Evolutionary conservation across 768 basidiomycete species (phyloP), one percentile per base, ranked within the genome.

Genomic region (Leccinum incarnatum): DNA sequence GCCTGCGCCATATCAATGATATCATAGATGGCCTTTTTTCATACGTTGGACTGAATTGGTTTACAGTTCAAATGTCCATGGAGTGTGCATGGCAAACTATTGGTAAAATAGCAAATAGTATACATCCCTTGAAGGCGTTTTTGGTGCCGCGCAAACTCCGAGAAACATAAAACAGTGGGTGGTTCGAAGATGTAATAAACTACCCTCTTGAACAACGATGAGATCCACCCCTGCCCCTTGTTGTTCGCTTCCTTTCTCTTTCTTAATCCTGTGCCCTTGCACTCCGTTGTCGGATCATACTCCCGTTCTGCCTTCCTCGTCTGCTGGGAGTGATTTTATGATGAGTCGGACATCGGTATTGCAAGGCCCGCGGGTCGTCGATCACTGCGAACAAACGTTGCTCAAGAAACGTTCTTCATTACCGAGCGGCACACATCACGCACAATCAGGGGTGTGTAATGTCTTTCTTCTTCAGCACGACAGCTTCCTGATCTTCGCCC

Each of bases 251-350:
- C 65, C 85, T 77, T 58, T 89, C 88, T 63, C 78, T 77, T 65
- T 91, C 91, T 68, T 94, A 91, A 65, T 93, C 88, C 66, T 79
- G 83, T 25, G 91, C 92, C 50, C 83, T 75, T 25, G 88, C 89
- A 47, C 86, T 81, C 56, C 92, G 75, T 51, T 83, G 81, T 58
- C 92, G 92, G 91, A 69, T 94, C 91, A 66, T 93, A 93, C 57
- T 94, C 92, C 54, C 89, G 74, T 70, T 92, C 88, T 1, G 89
- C 91, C 72, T 92, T 92, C 60, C 71, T 70, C 23, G 79, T 80
- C 73, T 29, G 29, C 29, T 29, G 29, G 9, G 12, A 42, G 53
- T 10, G 46, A 36, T 10, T 63, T 54, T 46, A 60, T 4, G 29
- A 29, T 29, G 25, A 25, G 29, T 29, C 58, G 1, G 65, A 50